Evolutionary conservation across 2,329 filamentous ascomycete species (phyloP), one percentile per base, ranked within the genome.

Genomic region (Acrodontium crateriforme): DNA sequence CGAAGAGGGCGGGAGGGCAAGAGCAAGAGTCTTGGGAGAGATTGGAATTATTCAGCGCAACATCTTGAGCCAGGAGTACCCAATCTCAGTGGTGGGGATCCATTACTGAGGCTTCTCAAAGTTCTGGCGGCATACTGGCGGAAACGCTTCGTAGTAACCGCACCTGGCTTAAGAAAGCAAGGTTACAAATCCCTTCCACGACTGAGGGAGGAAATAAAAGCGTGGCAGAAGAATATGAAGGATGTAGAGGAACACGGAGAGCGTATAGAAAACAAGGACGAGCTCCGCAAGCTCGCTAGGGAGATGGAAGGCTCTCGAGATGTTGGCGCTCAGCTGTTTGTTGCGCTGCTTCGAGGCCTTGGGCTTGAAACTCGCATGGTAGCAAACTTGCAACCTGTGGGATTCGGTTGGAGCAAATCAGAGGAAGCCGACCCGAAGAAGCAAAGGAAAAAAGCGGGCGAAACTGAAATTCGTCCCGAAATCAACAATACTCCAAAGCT

Each of bases 271-370:
- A 60, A 62, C 28, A 44, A 85, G 1, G 61, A 74, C 1, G 72
- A 73, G 4, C 85, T 94, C 36, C 71, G 76, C 18, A 57, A 66
- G 13, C 61, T 66, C 26, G 87, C 87, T 2, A 69, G 70, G 37
- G 59, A 60, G 17, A 82, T 81, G 43, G 63, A 73, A 34, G 89
- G 89, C 1, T 94, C 84, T 35, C 69, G 85, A 37, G 89, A 95
- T 52, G 66, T 89, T 3, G 85, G 84, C 0, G 77, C 81, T 0
- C 85, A 95, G 47, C 64, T 98, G 0, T 95, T 95, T 39, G 91
- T 83, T 0, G 81, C 83, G 3, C 58, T 98, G 6, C 52, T 94
- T 13, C 67, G 89, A 38, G 83, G 75, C 1, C 50, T 95, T 8
- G 81, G 81, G 0, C 59, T 95, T 2, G 83, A 94, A 45, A 72